These are phyloP conservation scores for Aspergillus viridinutans DNA, from an alignment of 2,329 filamentous ascomycete species.

Conservation along the genomic window DNA sequence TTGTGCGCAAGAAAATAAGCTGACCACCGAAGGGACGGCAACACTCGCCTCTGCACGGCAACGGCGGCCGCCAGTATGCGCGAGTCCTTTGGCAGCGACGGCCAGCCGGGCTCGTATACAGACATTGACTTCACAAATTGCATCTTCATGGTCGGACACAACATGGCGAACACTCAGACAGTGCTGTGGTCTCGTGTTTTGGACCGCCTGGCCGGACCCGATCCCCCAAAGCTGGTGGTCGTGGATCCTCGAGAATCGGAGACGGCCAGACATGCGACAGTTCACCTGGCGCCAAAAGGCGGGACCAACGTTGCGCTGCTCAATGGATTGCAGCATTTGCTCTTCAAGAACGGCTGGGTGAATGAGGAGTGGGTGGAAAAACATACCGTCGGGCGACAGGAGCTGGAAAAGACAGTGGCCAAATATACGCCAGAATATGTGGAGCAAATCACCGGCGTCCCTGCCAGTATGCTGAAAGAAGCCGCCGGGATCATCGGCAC, in stretches of 20 bases:
- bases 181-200: constrained; percentile 36
- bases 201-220: constrained; percentile 31
- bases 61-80: constrained; percentile 38
- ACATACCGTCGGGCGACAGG: constrained; percentile 26
- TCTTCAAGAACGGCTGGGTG: constrained; percentile 35
- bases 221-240: constrained; percentile 34
- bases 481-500: constrained; percentile 33
- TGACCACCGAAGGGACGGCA: constrained; percentile 31
- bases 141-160: constrained; percentile 37
- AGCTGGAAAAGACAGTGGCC: constrained; percentile 23
- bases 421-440: constrained; percentile 31
- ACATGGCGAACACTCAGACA: constrained; percentile 35
- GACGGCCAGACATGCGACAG: constrained; percentile 30
- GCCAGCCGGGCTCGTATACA: constrained; percentile 35
- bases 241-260: constrained; percentile 34
- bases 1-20: not conserved
- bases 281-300: constrained; percentile 32
- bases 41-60: constrained; percentile 38
- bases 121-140: constrained; percentile 38
- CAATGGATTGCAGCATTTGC: constrained; percentile 36
- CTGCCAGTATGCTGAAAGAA: constrained; percentile 23
- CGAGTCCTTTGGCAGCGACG: constrained; percentile 37
- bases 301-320: constrained; percentile 38
- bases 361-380: constrained; percentile 27
- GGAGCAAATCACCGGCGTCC: constrained; percentile 34